Conservation (phyloP, 148 eudicot genomes). For the Dianthus caryophyllus region DNA sequence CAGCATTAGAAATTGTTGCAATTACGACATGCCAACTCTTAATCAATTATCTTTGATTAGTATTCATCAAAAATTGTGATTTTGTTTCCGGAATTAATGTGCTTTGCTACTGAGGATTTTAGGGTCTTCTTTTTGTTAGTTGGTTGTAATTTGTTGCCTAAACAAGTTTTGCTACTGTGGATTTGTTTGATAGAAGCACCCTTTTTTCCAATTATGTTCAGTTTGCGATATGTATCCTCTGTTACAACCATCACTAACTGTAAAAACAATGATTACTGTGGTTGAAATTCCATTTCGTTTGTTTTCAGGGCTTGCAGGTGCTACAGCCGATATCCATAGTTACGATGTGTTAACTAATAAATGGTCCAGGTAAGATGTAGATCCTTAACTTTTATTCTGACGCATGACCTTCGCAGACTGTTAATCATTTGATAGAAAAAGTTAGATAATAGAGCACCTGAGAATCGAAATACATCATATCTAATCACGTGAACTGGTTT, state of each 20-base stretch:
- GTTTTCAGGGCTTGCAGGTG: slow-evolving; percentile 86
- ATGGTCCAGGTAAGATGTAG: slow-evolving; percentile 79
- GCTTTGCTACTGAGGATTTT: neutral
- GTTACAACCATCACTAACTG: too few relatives aligned
- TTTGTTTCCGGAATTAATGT: slow-evolving; percentile 7
- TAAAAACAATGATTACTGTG: slow-evolving; percentile 8
- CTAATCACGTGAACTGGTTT: slow-evolving; percentile 13
- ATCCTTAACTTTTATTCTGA: slow-evolving; percentile 3
- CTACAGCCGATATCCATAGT: slow-evolving; percentile 96
- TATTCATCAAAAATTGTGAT: neutral
- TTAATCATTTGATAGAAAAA: slow-evolving; percentile 2
- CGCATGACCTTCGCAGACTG: neutral
- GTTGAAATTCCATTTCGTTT: slow-evolving; percentile 22
- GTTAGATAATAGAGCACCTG: neutral
- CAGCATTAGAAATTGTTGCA: neutral
- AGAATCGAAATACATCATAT: neutral
- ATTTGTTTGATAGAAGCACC: neutral
- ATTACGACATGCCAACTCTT: neutral
- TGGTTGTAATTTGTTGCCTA: neutral
- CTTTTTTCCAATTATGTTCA: neutral
- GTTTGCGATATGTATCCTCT: neutral
- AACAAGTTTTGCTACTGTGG: neutral
- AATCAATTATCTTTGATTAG: neutral
- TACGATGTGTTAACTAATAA: slow-evolving; percentile 91
- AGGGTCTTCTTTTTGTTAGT: neutral